Evolutionary conservation across 192 early-diverging fungal species (phyloP).

Genomic region (Gaertneriomyces sp.): DNA sequence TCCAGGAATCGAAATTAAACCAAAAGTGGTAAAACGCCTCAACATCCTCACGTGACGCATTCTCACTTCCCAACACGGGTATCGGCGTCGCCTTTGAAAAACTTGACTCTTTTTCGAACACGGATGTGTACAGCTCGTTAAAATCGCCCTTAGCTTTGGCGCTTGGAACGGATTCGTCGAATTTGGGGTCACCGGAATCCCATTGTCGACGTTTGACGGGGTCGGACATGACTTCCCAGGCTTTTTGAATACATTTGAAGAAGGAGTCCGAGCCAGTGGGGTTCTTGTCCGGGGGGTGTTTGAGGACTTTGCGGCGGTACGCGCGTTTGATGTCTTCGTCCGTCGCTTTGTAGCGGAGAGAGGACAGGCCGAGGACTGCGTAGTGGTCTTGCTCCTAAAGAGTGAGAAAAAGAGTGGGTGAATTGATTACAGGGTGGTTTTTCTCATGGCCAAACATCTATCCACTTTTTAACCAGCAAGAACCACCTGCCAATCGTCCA

Average conservation of each 20-base stretch:
- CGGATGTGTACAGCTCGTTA: conserved; percentile 65
- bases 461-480: too few species aligned
- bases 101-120: conserved; percentile 84
- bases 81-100: conserved; percentile 92
- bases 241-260: conserved; percentile 99
- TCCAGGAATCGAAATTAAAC: conserved; percentile 90
- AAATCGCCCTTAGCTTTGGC: conserved; percentile 69
- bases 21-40: conserved; percentile 75
- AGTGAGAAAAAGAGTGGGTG: too few species aligned
- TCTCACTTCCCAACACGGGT: conserved; percentile 71
- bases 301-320: conserved; percentile 89
- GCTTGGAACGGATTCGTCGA: conserved; percentile 71
- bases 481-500: too few species aligned
- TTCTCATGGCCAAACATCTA: too few species aligned
- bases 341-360: conserved; percentile 81
- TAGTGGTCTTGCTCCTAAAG: conserved; percentile 84
- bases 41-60: conserved; percentile 59
- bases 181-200: conserved; percentile 91
- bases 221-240: conserved; percentile 91
- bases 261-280: conserved; percentile 83
- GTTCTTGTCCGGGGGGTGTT: conserved; percentile 99
- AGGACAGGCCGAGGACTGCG: conserved; percentile 87
- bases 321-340: conserved; percentile 92
- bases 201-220: conserved; percentile 85
- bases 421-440: too few species aligned